These are phyloP conservation scores for Nicotiana tabacum DNA, from an alignment of 257 asterid genomes.

Conservation along the genomic window DNA sequence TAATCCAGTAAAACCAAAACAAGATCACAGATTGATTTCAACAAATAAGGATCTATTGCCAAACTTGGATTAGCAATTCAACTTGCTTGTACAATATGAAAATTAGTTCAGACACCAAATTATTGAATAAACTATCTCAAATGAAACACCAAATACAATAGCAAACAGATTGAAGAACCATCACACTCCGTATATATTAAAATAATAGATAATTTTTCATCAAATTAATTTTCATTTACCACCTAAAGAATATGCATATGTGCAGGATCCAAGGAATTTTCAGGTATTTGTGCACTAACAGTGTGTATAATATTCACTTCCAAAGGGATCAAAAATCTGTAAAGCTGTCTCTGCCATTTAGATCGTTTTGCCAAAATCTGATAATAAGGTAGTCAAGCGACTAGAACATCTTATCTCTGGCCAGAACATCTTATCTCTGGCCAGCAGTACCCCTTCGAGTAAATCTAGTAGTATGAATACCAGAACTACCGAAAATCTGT, in stretches of 20 bases:
- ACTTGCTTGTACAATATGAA: not conserved
- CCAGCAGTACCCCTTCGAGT: not conserved
- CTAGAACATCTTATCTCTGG: not conserved
- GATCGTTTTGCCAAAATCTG: not conserved
- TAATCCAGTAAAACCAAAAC: not conserved
- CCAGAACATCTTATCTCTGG: not conserved
- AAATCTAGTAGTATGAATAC: not conserved
- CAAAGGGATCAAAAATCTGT: not conserved
- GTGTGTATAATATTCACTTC: not conserved
- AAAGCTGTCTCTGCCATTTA: not conserved
- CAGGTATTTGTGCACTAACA: not conserved
- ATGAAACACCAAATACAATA: not conserved
- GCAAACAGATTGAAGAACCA: not conserved
- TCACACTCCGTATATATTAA: not conserved
- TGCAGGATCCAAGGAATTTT: not conserved
- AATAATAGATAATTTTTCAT: not conserved
- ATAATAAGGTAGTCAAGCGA: not conserved
- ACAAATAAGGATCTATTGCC: not conserved
- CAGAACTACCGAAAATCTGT: not conserved
- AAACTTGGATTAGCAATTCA: not conserved
- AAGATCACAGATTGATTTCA: not conserved
- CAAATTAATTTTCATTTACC: not conserved
- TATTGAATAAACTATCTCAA: not conserved
- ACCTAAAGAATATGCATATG: not conserved
- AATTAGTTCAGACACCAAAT: not conserved